Evolutionary conservation across 2,329 filamentous ascomycete genomes (phyloP), one percentile per base, ranked within the genome.

Genomic region (Parastagonospora avenae): DNA sequence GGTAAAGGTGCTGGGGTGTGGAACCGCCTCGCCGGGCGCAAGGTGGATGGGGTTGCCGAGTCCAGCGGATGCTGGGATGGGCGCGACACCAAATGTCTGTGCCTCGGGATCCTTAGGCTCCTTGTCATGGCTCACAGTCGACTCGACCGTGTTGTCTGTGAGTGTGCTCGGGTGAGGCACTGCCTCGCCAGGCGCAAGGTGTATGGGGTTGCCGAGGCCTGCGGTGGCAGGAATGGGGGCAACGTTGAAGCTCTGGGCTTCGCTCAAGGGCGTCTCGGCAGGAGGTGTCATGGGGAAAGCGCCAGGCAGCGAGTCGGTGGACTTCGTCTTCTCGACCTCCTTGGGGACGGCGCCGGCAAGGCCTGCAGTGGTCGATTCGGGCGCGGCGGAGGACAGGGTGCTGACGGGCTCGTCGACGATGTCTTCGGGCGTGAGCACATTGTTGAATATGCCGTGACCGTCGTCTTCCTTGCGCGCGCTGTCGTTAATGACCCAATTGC

Each of bases 401-500:
- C 72, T 69, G 43, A 81, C 77, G 38, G 79, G 77, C 49, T 80
- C 76, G 44, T 75, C 74, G 50, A 66, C 54, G 64, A 96, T 88
- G 69, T 91, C 83, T 57, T 91, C 84, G 50, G 89, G 85, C 35
- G 84, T 83, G 50, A 99, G 83, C 59, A 97, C 86, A 85, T 97
- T 97, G 83, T 97, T 97, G 66, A 92, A 81, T 82, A 93, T 96
- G 67, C 90, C 89, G 67, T 86, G 81, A 60, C 84, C 82, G 80
- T 97, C 93, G 68, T 85, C 85, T 77, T 97, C 92, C 76, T 89
- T 87, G 52, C 90, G 89, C 36, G 87, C 89, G 52, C 86, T 85
- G 65, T 87, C 85, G 76, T 97, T 92, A 73, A 87, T 89, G 43
- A 86, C 86, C 94, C 94, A 99, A 64, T 84, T 85, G 63, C 90